Base-by-base conservation (phyloP, 2,329 filamentous ascomycete genomes). In the Septoria petroselini region DNA sequence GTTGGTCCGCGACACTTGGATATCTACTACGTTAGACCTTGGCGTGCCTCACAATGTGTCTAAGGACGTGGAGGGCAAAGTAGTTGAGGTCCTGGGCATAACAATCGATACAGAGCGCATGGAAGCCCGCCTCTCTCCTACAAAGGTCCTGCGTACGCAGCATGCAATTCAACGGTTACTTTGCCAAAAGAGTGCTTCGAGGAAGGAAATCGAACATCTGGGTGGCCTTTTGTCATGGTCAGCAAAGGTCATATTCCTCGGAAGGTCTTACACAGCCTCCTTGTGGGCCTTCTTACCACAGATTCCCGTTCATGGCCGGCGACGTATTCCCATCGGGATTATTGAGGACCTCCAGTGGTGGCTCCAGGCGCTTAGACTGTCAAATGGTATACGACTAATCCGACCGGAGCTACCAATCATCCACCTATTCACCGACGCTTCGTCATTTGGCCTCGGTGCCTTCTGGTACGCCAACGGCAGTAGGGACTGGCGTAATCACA, bases 391-490 rank as follows among this genome's bases (percentile, higher is more conserved):
- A 11, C 35, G 17, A n/a, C 35, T 39, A 18, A 34, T 34, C 6
- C 9, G 14, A 17, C 35, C 35, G 35, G 15, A 39, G 11, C 17
- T 18, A 23, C 35, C 35, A 39, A 39, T 39, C 17, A 12, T 39
- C 7, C 35, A 15, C 9, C 35, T 39, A n/a, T 39, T 39, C n/a
- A 39, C 35, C 35, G 35, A 37, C 33, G 33, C 33, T 15, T 37
- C 33, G 7, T 7, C 7, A 6, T 8, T 15, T 37, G 33, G 7
- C 14, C 15, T 8, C 33, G 33, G 33, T 37, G 7, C 33, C 33
- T 37, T 37, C 15, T 37, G 33, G 33, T 37, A 37, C 33, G 6
- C 6, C 15, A 14, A 14, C 14, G 33, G 33, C 15, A 37, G 7
- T 17, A 15, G 6, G 7, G 7, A 37, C 9, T 37, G 33, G 33